These are phyloP conservation scores for Protea cynaroides DNA, from an alignment of 164 flowering plant genomes.

Conservation along the genomic window DNA sequence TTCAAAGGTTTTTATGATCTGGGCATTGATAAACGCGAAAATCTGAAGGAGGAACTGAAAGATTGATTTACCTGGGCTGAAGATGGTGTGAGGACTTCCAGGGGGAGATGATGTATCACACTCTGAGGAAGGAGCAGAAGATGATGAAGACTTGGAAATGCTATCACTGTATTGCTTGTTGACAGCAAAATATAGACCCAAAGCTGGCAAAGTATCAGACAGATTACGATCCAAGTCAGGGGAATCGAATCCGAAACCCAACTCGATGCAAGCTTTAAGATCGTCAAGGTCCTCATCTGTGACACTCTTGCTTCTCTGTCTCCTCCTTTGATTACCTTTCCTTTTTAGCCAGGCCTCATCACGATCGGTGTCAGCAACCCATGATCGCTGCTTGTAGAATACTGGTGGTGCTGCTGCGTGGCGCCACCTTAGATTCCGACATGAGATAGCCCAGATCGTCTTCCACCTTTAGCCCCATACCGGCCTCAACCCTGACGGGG, in stretches of 20 bases:
- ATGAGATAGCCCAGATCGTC: too few species aligned
- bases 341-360: constrained; percentile 56
- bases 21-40: too few species aligned
- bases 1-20: too few species aligned
- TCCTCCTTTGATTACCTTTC: constrained; percentile 18
- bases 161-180: constrained; percentile 45
- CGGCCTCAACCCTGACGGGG: constrained; percentile 3
- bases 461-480: not conserved
- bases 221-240: constrained; percentile 41
- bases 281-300: constrained; percentile 81
- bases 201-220: constrained; percentile 64
- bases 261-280: constrained; percentile 67
- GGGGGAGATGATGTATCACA: constrained; percentile 18
- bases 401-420: too few species aligned
- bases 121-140: constrained; percentile 21
- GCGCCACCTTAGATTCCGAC: constrained; percentile 7
- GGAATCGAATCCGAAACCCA: constrained; percentile 69
- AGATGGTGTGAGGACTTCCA: constrained; percentile 36
- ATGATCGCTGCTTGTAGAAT: constrained; percentile 57
- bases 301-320: constrained; percentile 45
- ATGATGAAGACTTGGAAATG: constrained; percentile 31
- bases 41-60: too few species aligned
- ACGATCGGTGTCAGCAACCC: constrained; percentile 48
- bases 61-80: constrained; percentile 51
- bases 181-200: constrained; percentile 57